Conservation (phyloP, 768 basidiomycete genomes). For the Tulasnella sp. region DNA sequence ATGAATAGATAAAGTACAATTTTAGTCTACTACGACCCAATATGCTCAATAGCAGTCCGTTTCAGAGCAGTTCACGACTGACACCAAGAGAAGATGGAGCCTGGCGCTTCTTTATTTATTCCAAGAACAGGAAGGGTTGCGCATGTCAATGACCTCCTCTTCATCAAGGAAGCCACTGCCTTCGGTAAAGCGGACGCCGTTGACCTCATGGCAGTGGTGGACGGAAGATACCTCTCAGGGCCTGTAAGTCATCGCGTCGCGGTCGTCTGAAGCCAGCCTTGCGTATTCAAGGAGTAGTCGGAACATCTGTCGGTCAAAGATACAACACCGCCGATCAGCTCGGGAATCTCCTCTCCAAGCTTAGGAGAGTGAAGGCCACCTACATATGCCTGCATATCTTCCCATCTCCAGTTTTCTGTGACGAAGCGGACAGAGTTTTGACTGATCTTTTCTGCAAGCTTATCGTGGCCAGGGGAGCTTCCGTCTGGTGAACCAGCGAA, state of each 20-base stretch:
- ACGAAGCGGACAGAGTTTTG: conserved; percentile 36
- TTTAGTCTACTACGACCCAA: too few relatives aligned
- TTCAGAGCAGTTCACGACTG: too few relatives aligned
- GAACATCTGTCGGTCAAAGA: conserved; percentile 12
- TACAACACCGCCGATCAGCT: not conserved
- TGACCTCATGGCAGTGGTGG: not conserved
- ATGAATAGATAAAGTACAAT: too few relatives aligned
- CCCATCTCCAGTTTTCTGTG: conserved; percentile 38
- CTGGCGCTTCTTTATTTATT: not conserved
- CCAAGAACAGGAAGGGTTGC: not conserved
- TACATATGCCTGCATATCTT: conserved; percentile 39
- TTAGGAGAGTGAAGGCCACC: conserved; percentile 22
- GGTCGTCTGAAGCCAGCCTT: conserved; percentile 30
- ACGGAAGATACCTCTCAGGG: conserved; percentile 10
- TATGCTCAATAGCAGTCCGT: too few relatives aligned
- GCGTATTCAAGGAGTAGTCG: conserved; percentile 36
- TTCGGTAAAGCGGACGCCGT: not conserved
- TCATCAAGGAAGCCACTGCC: not conserved
- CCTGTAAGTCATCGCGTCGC: conserved; percentile 24
- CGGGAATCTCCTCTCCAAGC: not conserved
- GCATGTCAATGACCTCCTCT: not conserved
- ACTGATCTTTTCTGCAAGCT: conserved; percentile 38
- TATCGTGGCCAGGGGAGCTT: conserved; percentile 35
- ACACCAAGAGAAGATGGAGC: not conserved
- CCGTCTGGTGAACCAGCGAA: conserved; percentile 56